Conservation (phyloP, 108 stramenopile genomes). For the Craspedostauros australis region DNA sequence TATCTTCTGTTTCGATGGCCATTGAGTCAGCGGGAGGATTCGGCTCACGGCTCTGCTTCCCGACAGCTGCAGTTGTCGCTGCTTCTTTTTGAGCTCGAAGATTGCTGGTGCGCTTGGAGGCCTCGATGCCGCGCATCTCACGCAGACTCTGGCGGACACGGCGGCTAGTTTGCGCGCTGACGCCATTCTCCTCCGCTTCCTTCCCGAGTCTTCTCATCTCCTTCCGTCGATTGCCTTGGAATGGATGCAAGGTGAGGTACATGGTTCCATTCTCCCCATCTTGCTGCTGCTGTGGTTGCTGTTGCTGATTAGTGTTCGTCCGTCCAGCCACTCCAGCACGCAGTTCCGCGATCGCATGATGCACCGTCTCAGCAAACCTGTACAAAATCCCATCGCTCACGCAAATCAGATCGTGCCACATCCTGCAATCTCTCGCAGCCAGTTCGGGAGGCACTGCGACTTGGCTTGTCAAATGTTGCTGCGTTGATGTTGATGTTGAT, state of each 20-base stretch:
- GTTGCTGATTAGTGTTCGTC: background rate
- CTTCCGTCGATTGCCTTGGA: slow-evolving; percentile 2
- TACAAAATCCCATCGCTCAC: slow-evolving; percentile 8
- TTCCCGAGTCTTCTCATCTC: slow-evolving; percentile 2
- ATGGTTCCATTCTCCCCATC: background rate
- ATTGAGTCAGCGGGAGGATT: background rate
- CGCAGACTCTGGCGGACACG: background rate
- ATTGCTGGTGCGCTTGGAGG: background rate
- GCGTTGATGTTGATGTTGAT: background rate
- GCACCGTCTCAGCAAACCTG: background rate
- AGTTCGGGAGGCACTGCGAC: background rate
- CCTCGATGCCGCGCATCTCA: background rate
- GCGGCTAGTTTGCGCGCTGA: background rate
- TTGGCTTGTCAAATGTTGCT: background rate
- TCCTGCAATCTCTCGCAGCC: slow-evolving; percentile 4
- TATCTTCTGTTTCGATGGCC: background rate
- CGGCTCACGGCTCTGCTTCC: too few species aligned
- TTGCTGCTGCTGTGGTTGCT: background rate
- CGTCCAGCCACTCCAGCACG: background rate
- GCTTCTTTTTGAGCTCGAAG: background rate
- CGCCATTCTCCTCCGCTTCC: background rate
- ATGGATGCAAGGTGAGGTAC: background rate
- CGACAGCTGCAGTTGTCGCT: background rate
- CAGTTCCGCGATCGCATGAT: background rate
- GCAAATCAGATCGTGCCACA: slow-evolving; percentile 27